These are phyloP conservation scores for Conticribra guillardii DNA, from an alignment of 108 stramenopile species.

Conservation along the genomic window DNA sequence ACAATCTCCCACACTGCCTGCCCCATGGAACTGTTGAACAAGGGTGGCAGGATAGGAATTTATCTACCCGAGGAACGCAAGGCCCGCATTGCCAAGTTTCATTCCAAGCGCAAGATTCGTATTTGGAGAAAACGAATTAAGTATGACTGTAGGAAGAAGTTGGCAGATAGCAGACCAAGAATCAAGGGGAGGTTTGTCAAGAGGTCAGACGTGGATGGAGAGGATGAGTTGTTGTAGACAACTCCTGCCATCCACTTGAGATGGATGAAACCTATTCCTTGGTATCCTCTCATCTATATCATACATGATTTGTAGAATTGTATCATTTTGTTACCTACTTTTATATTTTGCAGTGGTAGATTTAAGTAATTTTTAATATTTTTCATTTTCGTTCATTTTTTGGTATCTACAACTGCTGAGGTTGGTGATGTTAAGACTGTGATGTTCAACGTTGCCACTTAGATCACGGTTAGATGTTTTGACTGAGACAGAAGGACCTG, in stretches of 20 bases:
- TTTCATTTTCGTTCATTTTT: too few relatives aligned
- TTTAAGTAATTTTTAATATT: too few relatives aligned
- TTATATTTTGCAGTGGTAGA: too few relatives aligned
- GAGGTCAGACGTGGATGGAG: conserved; percentile 49
- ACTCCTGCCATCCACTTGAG: too few relatives aligned
- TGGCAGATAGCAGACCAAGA: conserved; percentile 97
- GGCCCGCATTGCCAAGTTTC: conserved; percentile 94
- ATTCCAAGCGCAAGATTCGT: conserved; percentile 92
- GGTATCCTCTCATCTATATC: not conserved
- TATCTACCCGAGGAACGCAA: conserved; percentile 94
- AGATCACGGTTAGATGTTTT: too few relatives aligned
- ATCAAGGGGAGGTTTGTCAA: conserved; percentile 99
- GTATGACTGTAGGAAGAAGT: conserved; percentile 98
- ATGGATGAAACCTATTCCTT: too few relatives aligned
- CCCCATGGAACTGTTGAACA: conserved; percentile 86
- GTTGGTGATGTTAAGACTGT: too few relatives aligned
- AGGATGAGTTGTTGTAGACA: conserved; percentile 10
- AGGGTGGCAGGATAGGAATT: conserved; percentile 91
- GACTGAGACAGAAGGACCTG: too few relatives aligned
- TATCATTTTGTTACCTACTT: not conserved
- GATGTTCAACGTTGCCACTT: too few relatives aligned
- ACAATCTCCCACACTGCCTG: conserved; percentile 58
- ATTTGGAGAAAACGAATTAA: conserved; percentile 99
- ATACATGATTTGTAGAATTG: not conserved
- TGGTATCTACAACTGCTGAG: too few relatives aligned